phyloP scores from a whole-genome alignment of 441 rosid genomes.

The Aleurites moluccanus region DNA sequence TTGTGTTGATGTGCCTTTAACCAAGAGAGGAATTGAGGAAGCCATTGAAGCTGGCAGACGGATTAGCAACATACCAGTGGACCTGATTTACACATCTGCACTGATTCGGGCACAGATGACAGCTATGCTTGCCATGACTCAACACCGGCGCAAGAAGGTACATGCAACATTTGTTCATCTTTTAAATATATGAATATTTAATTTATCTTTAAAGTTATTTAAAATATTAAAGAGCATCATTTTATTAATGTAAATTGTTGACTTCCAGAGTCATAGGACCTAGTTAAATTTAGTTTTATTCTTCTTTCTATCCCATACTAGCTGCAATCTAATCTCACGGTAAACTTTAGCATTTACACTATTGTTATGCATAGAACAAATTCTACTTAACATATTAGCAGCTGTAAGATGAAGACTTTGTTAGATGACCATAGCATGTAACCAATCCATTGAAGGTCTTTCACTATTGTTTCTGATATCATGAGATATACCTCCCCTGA shows the following conservation, averaged over 20 bases:
- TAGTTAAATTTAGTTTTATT: neutral
- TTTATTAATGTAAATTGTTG: neutral
- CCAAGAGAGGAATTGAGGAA: constrained; percentile 76
- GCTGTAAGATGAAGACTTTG: neutral
- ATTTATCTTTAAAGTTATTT: neutral
- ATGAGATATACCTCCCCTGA: neutral
- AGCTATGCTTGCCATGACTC: constrained; percentile 86
- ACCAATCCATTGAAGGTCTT: neutral
- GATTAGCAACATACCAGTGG: constrained; percentile 75
- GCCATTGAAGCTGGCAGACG: constrained; percentile 84
- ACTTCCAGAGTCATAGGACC: neutral
- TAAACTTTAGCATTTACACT: neutral
- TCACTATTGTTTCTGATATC: neutral
- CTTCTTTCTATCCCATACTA: neutral
- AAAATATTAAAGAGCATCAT: neutral
- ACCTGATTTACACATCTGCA: constrained; percentile 70
- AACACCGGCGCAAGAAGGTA: constrained; percentile 87
- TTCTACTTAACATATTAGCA: neutral
- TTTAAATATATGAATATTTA: neutral
- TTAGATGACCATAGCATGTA: neutral
- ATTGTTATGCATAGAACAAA: neutral
- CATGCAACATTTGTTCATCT: neutral
- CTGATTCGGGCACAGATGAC: constrained; percentile 88
- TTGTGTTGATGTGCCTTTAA: constrained; percentile 81
- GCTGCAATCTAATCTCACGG: neutral